Evolutionary conservation across 2,329 filamentous ascomycete genomes (phyloP), one percentile per base, ranked within the genome.

Genomic region (Diplocarpon rosae): DNA sequence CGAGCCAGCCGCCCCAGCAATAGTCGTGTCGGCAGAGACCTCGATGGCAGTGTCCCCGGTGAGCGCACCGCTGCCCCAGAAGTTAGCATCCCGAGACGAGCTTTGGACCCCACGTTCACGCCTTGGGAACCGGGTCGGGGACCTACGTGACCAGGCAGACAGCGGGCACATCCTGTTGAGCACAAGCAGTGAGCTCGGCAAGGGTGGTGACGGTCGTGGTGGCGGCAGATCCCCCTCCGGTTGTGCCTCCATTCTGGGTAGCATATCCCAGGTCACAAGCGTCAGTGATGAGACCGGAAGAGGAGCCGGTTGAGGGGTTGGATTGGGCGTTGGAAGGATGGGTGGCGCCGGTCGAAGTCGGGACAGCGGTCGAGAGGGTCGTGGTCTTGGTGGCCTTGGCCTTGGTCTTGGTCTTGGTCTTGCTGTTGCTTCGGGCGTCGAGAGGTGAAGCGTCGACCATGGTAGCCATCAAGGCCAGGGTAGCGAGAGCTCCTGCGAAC

Each of bases 201-300:
- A 75, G 69, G 5, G 66, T 67, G 15, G 69, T 69, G 43, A 78
- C 74, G 9, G 72, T 76, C 27, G 69, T 71, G 9, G 72, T 73
- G 2, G 69, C 64, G 39, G 73, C 74, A n/a, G 69, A 71, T 17
- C 66, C 62, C 42, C 75, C 74, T 34, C 46, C 43, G 7, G 40
- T 49, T 11, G 47, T 49, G 35, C 49, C 42, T 14, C 42, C 42
- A 16, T 45, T 45, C 30, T 45, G 29, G 13, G 36, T 39, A 9
- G 42, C 42, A 16, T 17, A 45, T 45, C 42, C 42, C 13, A 39
- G 16, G 11, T 45, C 31, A 24, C 42, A 45, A 30, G 42, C 42
- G 34, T 45, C 42, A 12, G 36, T 39, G 31, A 45, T 45, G 9
- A 36, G 27, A 33, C 36, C 37, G 17, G 31, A 35, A 15, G 31